Conservation (phyloP, 2,329 filamentous ascomycete genomes). For the Chalaropsis ovoidea region DNA sequence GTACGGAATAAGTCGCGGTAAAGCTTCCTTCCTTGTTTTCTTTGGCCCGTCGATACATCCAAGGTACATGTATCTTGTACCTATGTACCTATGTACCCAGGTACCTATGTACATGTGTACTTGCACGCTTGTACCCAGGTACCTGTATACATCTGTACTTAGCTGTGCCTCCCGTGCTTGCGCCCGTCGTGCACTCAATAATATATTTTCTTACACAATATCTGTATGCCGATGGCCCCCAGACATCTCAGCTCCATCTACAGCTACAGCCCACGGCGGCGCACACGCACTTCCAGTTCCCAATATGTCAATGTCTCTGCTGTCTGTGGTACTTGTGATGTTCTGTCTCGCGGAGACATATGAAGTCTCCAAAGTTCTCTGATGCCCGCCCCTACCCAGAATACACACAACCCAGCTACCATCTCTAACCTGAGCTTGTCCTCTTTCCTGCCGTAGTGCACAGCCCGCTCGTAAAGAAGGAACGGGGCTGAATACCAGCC, state of each 20-base stretch:
- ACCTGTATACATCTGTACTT: background rate
- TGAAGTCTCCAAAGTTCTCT: background rate
- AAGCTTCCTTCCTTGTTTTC: background rate
- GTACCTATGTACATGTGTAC: background rate
- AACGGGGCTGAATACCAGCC: background rate
- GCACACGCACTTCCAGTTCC: background rate
- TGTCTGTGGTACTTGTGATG: background rate
- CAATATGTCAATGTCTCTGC: too few species aligned
- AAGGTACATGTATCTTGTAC: background rate
- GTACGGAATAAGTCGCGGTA: conserved; percentile 13
- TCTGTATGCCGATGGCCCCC: background rate
- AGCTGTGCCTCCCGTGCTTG: background rate
- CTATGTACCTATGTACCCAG: background rate
- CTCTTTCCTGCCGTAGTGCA: background rate
- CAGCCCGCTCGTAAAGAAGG: background rate
- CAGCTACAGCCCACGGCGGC: background rate
- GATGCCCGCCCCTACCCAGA: background rate
- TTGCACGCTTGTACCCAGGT: background rate
- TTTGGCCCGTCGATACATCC: background rate
- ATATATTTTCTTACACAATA: conserved; percentile 5
- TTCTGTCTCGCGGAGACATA: background rate
- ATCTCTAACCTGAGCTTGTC: background rate
- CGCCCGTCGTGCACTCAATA: background rate
- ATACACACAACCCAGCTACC: background rate
- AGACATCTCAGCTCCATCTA: background rate